phyloP scores from a whole-genome alignment of 2,329 filamentous ascomycete species.

The Paecilomyces niveus region DNA sequence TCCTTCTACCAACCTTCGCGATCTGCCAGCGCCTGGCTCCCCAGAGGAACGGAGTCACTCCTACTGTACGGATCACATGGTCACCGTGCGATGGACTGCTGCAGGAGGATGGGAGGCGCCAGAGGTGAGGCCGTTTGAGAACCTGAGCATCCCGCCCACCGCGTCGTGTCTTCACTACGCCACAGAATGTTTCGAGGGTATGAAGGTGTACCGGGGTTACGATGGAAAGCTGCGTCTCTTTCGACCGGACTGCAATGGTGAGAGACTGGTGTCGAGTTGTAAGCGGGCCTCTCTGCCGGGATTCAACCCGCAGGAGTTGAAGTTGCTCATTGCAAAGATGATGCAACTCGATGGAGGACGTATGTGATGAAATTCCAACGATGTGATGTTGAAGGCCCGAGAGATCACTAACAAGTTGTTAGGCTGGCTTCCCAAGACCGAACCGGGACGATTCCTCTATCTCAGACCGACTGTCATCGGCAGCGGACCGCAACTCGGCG shows the following conservation, averaged over 20 bases:
- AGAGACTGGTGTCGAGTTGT: slow-evolving; percentile 46
- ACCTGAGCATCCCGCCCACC: slow-evolving; percentile 70
- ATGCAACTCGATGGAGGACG: slow-evolving; percentile 54
- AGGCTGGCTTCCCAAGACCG: neutral
- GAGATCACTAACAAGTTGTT: neutral
- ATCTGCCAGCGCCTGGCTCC: slow-evolving; percentile 32
- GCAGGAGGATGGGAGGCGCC: slow-evolving; percentile 65
- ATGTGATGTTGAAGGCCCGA: neutral
- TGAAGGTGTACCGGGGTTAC: slow-evolving; percentile 63
- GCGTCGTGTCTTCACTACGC: slow-evolving; percentile 81
- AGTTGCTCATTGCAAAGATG: slow-evolving; percentile 67
- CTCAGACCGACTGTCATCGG: slow-evolving; percentile 78
- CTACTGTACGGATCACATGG: slow-evolving; percentile 77
- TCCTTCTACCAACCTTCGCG: slow-evolving; percentile 24
- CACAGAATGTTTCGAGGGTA: slow-evolving; percentile 83
- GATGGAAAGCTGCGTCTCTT: slow-evolving; percentile 71
- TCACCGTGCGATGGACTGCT: slow-evolving; percentile 62
- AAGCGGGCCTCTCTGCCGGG: slow-evolving; percentile 65
- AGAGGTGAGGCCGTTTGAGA: slow-evolving; percentile 68
- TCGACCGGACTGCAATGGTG: slow-evolving; percentile 66
- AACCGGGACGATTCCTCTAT: slow-evolving; percentile 55
- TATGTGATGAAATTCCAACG: slow-evolving; percentile 13
- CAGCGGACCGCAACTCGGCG: slow-evolving; percentile 67
- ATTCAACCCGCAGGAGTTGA: slow-evolving; percentile 64
- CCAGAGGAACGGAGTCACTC: slow-evolving; percentile 25